Base-by-base conservation (phyloP, 2,329 filamentous ascomycete genomes). In the Trichoderma koningii region DNA sequence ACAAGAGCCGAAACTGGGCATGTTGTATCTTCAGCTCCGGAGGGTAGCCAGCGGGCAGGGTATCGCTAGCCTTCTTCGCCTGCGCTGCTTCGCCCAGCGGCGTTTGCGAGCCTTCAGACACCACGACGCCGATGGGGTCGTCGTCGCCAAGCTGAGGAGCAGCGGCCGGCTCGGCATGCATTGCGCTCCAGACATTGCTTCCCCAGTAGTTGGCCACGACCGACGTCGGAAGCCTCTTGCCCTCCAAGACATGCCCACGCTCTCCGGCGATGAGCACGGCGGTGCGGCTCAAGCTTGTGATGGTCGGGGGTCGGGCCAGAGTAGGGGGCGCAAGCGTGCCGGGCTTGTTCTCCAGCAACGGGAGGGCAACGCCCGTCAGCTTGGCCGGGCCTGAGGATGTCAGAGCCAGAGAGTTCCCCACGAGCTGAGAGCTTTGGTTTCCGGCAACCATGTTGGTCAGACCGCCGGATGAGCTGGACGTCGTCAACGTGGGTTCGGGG, bases 121-220 rank as follows among this genome's bases (percentile, higher is more conserved):
- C 72, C 41, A 79, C 75, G 15, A 79, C 73, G 17, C 77, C 79
- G n/a, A 80, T 76, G 23, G 77, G 76, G 47, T 80, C 78, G 56
- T 79, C 77, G 7, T 78, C 76, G 34, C 76, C 73, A 26, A 70
- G 70, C 26, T 74, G 69, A 4, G 76, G 74, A 17, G 77, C 66
- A 10, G 74, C 69, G 5, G 74, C 75, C 28, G 75, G 71, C 21
- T 69, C 64, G n/a, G 68, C 62, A 42, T 75, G 71, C 42, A 72
- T 68, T 15, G 71, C 67, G 7, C 74, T 77, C 91, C 93, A 97
- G 53, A 93, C 89, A 64, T 87, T 90, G 72, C 89, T 96, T 56
- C 94, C 94, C 94, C 94, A 98, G 64, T 96, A 85, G 74, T 98
- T 98, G 38, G 93, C 93, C 81, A 97, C 86, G 67, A 97, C 87